phyloP scores from a whole-genome alignment of 2,329 filamentous ascomycete genomes.

The Chalaropsis ovoidea region DNA sequence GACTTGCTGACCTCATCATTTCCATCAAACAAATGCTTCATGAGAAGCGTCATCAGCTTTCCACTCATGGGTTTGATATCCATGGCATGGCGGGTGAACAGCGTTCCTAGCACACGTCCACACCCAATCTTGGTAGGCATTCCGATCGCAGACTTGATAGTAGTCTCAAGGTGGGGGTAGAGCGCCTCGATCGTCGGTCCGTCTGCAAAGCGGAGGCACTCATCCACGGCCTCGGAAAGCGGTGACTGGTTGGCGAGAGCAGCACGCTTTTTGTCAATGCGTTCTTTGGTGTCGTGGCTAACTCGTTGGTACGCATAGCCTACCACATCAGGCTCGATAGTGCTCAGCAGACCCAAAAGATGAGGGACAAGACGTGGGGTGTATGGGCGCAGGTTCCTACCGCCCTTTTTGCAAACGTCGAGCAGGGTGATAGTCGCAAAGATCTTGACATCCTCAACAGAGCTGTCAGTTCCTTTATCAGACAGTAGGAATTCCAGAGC shows the following conservation, averaged over 20 bases:
- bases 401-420: constrained; percentile 81
- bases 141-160: constrained; percentile 77
- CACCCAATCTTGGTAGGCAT: constrained; percentile 92
- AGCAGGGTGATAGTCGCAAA: constrained; percentile 78
- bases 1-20: constrained; percentile 89
- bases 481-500: constrained; percentile 86
- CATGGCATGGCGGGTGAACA: constrained; percentile 68
- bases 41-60: constrained; percentile 63
- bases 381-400: constrained; percentile 67
- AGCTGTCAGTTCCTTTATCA: constrained; percentile 77
- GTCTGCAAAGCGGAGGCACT: constrained; percentile 76
- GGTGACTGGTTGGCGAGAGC: constrained; percentile 75
- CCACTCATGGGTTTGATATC: constrained; percentile 67
- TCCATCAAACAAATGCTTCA: constrained; percentile 75
- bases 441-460: constrained; percentile 73
- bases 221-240: constrained; percentile 83
- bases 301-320: constrained; percentile 91
- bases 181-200: constrained; percentile 65
- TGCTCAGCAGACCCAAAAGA: constrained; percentile 71
- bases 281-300: constrained; percentile 73
- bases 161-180: constrained; percentile 59
- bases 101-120: constrained; percentile 69
- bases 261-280: constrained; percentile 80
- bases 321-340: constrained; percentile 76
- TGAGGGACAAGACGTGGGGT: constrained; percentile 72